Base-by-base conservation (phyloP, 169 alveolate species). In the Cryptosporidium baileyi region DNA sequence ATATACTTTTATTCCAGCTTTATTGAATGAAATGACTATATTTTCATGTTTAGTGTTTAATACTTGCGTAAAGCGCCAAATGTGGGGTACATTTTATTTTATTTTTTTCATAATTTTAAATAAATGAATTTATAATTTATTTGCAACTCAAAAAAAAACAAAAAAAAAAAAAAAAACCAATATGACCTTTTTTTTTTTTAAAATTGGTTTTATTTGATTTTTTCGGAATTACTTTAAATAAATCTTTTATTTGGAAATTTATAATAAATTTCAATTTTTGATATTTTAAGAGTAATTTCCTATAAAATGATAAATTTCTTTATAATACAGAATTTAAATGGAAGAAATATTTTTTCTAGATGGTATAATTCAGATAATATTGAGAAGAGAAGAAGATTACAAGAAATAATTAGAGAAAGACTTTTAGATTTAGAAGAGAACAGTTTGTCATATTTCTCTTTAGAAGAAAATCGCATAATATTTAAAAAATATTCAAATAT, bases 271-370 rank as follows among this genome's bases (percentile, higher is more conserved):
- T n/a, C n/a, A n/a, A n/a, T n/a, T n/a, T n/a, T n/a, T n/a, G n/a
- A n/a, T n/a, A n/a, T n/a, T n/a, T n/a, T n/a, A n/a, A n/a, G n/a
- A n/a, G n/a, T n/a, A n/a, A n/a, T n/a, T n/a, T n/a, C n/a, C n/a
- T n/a, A 30, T 13, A 41, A 40, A 51, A 74, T 74, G 85, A 74
- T 74, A 22, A 67, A 74, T 45, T 74, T 54, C 24, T 57, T 74
- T 28, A 38, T 74, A 17, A 54, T 74, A 38, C 85, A 74, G 26
- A 74, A 52, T 54, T 28, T 74, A 24, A 57, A 17, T 54, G 85
- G 85, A 15, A 74, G 40, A 13, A 74, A 67, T 15, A 74, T 51
- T 52, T 74, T 74, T 52, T 51, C 85, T 9, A 74, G 61, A 22
- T 74, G 85, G 85, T 74, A 74, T 41, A 74, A 3, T 24, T 54